Evolutionary conservation across 139 green algal genomes (phyloP).

Genomic region (Chloropicon primus): DNA sequence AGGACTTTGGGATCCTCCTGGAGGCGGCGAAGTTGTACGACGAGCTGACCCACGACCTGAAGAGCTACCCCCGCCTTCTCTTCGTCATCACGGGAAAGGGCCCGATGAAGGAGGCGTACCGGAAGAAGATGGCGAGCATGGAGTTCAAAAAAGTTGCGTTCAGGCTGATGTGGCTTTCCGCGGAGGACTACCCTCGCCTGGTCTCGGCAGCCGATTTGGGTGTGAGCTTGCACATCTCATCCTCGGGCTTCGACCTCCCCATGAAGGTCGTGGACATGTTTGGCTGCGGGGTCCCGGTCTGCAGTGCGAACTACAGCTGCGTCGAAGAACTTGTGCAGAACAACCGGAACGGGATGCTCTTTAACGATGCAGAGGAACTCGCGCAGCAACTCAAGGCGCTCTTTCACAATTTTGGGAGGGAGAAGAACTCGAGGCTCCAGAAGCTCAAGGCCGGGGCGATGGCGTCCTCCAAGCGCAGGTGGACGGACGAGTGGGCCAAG

Average conservation of each 20-base stretch:
- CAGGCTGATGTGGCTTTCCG: constrained; percentile 70
- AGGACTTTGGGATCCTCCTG: constrained; percentile 90
- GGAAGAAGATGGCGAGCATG: constrained; percentile 38
- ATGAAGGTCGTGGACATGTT: constrained; percentile 91
- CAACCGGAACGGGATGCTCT: constrained; percentile 65
- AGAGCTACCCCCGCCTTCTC: constrained; percentile 10
- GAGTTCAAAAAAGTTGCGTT: constrained; percentile 61
- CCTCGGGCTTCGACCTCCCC: constrained; percentile 74
- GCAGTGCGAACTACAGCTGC: constrained; percentile 61
- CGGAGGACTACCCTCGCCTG: constrained; percentile 78
- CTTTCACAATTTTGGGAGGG: constrained; percentile 28
- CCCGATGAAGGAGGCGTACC: constrained; percentile 56
- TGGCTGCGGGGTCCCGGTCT: constrained; percentile 79
- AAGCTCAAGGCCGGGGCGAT: neutral
- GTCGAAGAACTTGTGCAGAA: constrained; percentile 65
- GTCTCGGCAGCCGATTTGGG: constrained; percentile 80
- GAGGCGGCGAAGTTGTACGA: constrained; percentile 42
- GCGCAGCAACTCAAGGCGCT: constrained; percentile 35
- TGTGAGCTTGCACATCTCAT: constrained; percentile 81
- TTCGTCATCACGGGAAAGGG: constrained; percentile 59
- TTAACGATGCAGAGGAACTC: constrained; percentile 44
- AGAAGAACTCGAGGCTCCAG: neutral
- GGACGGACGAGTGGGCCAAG: neutral
- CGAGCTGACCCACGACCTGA: neutral
- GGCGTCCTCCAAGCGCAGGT: constrained; percentile 9